Conservation (phyloP, 768 basidiomycete species). For the Austroboletus festivus region DNA sequence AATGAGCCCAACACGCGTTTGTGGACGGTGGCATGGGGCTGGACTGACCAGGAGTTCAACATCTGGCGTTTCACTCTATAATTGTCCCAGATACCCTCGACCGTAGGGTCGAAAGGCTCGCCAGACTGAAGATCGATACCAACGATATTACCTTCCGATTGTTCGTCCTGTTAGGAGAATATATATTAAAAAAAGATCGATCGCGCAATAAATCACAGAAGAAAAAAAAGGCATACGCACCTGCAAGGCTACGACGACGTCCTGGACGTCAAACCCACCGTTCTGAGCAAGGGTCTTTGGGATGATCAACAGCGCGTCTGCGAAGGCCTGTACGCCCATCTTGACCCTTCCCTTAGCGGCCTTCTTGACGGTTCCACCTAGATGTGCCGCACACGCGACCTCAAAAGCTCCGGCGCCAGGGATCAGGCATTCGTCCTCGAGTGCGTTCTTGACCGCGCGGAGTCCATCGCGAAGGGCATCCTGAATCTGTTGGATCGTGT, state of each 20-base stretch:
- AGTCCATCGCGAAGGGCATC: conserved; percentile 98
- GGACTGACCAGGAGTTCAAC: conserved; percentile 87
- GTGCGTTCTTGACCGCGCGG: conserved; percentile 92
- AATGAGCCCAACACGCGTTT: conserved; percentile 24
- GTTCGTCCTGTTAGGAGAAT: conserved; percentile 65
- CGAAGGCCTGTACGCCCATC: conserved; percentile 96
- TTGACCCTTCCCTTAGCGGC: conserved; percentile 90
- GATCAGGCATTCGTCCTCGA: conserved; percentile 85
- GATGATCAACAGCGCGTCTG: conserved; percentile 90
- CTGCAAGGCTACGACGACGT: conserved; percentile 88
- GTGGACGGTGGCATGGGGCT: conserved; percentile 7
- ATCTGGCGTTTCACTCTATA: conserved; percentile 98
- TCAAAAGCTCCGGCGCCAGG: conserved; percentile 99
- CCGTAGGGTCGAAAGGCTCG: conserved; percentile 93
- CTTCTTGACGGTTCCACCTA: conserved; percentile 77
- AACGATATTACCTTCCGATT: conserved; percentile 88
- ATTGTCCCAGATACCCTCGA: conserved; percentile 98
- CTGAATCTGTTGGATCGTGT: conserved; percentile 95
- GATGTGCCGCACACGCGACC: conserved; percentile 83
- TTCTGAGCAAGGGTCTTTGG: conserved; percentile 97
- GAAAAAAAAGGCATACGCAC: conserved; percentile 37
- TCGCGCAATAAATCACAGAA: conserved; percentile 1
- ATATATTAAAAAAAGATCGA: conserved; percentile 9
- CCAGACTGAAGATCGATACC: conserved; percentile 92
- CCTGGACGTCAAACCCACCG: conserved; percentile 96